Base-by-base conservation (phyloP, 257 asterid species). In the Solanum acaule region DNA sequence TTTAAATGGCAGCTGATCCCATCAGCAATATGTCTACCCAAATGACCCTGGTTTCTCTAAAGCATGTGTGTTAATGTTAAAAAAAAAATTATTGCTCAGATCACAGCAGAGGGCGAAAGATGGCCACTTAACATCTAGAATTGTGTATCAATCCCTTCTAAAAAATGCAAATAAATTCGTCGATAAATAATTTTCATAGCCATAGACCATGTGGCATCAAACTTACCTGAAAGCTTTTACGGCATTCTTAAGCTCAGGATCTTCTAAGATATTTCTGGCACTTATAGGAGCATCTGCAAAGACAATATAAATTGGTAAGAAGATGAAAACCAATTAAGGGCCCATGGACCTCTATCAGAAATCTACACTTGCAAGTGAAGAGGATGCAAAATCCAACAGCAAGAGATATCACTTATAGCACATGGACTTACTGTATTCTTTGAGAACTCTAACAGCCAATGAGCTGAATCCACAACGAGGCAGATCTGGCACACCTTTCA, bases 381-480 rank as follows among this genome's bases (percentile, higher is more conserved):
- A 81, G 35, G 70, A 82, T 82, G 29, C 31, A 49, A 82, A 81
- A 82, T 46, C 37, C 44, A 81, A 81, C 10, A 79, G 46, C 1
- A 81, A 44, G 68, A 46, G 68, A 37, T 37, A 37, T 37, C 83
- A 38, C 18, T 75, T 75, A 75, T 75, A 37, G 16, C 83, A 37
- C 7, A 75, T 75, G 42, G 44, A 88, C 98, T 94, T 93, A 97
- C 99, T 89, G 83, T 97, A 96, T 92, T 93, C 98, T 40, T 93
- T 92, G 90, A 97, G 89, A 82, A 97, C 98, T 89, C 94, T 92
- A 87, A 97, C 98, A 88, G 99, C 99, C 82, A 97, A 88, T 73
- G 98, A 93, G 91, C 98, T 96, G 93, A 97, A 96, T 88, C 99
- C 99, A 92, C 98, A 97, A 89, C 96, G 95, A 86, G 99, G 99